Percentiles rank a stretch among this genome's conserved stretches.
Evolutionary conservation across 106 monocot genomes (phyloP).

Genomic region (Triglochin maritima): DNA sequence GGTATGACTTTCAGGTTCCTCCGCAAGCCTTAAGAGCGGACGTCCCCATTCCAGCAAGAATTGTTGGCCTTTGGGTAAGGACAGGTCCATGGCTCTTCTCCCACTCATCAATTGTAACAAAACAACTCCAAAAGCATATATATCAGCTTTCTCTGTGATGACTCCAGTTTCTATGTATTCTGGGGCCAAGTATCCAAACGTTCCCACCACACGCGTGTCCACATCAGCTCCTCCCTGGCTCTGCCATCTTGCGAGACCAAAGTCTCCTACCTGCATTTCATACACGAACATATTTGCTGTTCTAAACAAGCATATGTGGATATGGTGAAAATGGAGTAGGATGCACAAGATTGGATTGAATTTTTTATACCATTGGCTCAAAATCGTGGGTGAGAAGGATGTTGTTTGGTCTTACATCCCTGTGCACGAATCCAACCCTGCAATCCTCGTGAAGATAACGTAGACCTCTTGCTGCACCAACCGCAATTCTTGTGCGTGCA

Average conservation of each 20-base stretch:
- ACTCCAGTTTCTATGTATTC: constrained; percentile 40
- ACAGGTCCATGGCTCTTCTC: constrained; percentile 33
- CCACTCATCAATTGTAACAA: constrained; percentile 48
- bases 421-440: constrained; percentile 50
- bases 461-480: constrained; percentile 53
- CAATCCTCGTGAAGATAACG: constrained; percentile 66
- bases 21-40: constrained; percentile 10
- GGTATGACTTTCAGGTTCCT: background rate
- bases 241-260: constrained; percentile 22
- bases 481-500: constrained; percentile 34
- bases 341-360: background rate
- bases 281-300: background rate
- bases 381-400: constrained; percentile 66
- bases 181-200: constrained; percentile 48
- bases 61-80: constrained; percentile 34
- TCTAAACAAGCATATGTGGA: background rate
- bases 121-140: constrained; percentile 49
- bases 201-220: constrained; percentile 13
- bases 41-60: constrained; percentile 39
- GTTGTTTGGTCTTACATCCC: constrained; percentile 44
- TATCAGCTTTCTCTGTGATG: constrained; percentile 47
- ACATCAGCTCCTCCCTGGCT: background rate
- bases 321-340: background rate
- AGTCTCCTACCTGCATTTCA: constrained; percentile 22
- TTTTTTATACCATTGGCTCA: constrained; percentile 39